phyloP scores from a whole-genome alignment of 257 asterid species.

The Fraxinus excelsior region DNA sequence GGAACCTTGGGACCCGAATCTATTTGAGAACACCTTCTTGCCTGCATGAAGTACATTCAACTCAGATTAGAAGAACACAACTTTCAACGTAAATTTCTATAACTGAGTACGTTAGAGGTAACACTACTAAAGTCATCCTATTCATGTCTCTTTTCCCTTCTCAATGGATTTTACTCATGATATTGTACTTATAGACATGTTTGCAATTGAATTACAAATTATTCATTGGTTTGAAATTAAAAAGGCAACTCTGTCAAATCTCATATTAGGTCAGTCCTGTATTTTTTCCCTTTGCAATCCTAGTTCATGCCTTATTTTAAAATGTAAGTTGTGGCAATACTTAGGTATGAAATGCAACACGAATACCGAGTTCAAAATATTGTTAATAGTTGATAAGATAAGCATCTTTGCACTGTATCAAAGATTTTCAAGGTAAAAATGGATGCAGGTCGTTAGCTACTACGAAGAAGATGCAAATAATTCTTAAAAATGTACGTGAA shows the following conservation, averaged over 20 bases:
- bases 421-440: neutral
- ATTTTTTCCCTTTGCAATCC: neutral
- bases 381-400: neutral
- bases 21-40: slow-evolving; percentile 44
- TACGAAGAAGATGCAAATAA: neutral
- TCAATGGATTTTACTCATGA: neutral
- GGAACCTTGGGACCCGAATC: slow-evolving; percentile 49
- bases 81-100: slow-evolving; percentile 14
- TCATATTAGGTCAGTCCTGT: neutral
- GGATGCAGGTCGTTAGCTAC: neutral
- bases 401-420: neutral
- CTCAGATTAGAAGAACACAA: slow-evolving; percentile 20
- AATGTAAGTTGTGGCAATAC: neutral
- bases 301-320: slow-evolving; percentile 9
- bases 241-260: neutral
- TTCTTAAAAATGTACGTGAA: neutral
- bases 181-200: slow-evolving; percentile 6
- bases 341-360: neutral
- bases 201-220: slow-evolving; percentile 1
- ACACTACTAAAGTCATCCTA: neutral
- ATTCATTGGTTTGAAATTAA: neutral
- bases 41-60: slow-evolving; percentile 40
- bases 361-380: neutral
- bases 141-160: neutral
- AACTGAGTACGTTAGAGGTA: slow-evolving; percentile 34